These are phyloP conservation scores for Arthrobotrys sinensis DNA, from an alignment of 2,329 filamentous ascomycete genomes.

Conservation along the genomic window DNA sequence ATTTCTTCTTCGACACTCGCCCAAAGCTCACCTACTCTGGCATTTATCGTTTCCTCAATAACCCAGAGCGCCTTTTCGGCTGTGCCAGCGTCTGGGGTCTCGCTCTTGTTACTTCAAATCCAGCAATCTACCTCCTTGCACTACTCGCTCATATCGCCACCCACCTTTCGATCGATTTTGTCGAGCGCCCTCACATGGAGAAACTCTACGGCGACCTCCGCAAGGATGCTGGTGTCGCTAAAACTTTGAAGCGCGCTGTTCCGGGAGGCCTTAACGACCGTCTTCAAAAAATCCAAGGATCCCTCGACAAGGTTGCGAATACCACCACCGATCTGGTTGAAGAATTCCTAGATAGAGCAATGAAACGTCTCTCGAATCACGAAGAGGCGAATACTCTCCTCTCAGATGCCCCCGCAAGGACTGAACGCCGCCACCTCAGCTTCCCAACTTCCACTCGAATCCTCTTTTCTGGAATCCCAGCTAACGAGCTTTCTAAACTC, in stretches of 20 bases:
- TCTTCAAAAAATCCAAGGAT: conserved; percentile 73
- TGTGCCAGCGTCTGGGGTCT: conserved; percentile 96
- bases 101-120: conserved; percentile 92
- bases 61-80: conserved; percentile 93
- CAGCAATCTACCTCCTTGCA: conserved; percentile 87
- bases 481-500: conserved; percentile 80
- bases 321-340: conserved; percentile 91
- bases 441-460: conserved; percentile 47
- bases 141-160: conserved; percentile 87
- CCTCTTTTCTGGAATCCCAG: conserved; percentile 46
- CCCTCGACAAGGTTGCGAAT: conserved; percentile 87
- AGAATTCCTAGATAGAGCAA: conserved; percentile 86
- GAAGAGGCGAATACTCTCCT: conserved; percentile 27
- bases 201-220: conserved; percentile 93
- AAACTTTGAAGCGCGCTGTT: conserved; percentile 87
- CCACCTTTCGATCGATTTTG: conserved; percentile 88
- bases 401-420: conserved; percentile 12
- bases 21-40: conserved; percentile 94
- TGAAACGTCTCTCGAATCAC: conserved; percentile 81
- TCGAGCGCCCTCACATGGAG: conserved; percentile 98
- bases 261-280: conserved; percentile 74
- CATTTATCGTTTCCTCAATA: conserved; percentile 98
- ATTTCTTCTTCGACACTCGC: conserved; percentile 87
- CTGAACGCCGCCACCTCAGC: conserved; percentile 38
- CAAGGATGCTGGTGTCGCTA: conserved; percentile 89